Evolutionary conservation across 495 filamentous ascomycete species (phyloP), one percentile per base, ranked within the genome.

Genomic region (Cercophora samala): DNA sequence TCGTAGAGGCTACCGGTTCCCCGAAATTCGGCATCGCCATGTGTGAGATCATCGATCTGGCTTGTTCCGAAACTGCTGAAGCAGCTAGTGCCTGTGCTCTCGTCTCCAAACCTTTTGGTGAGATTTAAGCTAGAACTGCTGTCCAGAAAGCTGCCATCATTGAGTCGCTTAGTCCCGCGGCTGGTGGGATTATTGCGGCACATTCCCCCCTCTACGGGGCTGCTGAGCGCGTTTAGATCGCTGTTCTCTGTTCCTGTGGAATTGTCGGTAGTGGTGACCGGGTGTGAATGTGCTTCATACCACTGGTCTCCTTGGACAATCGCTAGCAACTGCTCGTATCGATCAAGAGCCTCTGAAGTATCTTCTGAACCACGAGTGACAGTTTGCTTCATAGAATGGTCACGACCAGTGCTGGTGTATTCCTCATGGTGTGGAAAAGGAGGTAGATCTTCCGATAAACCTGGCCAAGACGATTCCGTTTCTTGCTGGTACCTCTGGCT

Each of bases 231-330:
- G 13, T 46, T 46, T 2, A 46, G 37, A 17, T 13, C 37, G 37
- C 15, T 13, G 37, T 17, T 18, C 3, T 46, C 37, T 46, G n/a
- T n/a, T n/a, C n/a, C n/a, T n/a, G 37, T 1, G 17, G 23, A 23
- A 24, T 11, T 26, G 26, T 18, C 17, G 5, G 5, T 60, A 22
- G 21, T 60, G 58, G 0, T 21, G 0, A 5, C 23, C 8, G 26
- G 23, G 29, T 60, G 13, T n/a, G 6, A 18, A 25, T 60, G 5
- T 1, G 9, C 21, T 8, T 53, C 53, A 11, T 29, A 37, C 15
- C 53, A 24, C 29, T 70, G 72, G 60, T 67, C 25, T 66, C 64
- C 60, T 60, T 72, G 46, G 68, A 75, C 17, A 70, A 52, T 67
- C 21, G 64, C 42, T n/a, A 64, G 9, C 5, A 69, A 18, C 18